Conservation (phyloP, 2,329 filamentous ascomycete genomes). For the Aaosphaeria arxii region DNA sequence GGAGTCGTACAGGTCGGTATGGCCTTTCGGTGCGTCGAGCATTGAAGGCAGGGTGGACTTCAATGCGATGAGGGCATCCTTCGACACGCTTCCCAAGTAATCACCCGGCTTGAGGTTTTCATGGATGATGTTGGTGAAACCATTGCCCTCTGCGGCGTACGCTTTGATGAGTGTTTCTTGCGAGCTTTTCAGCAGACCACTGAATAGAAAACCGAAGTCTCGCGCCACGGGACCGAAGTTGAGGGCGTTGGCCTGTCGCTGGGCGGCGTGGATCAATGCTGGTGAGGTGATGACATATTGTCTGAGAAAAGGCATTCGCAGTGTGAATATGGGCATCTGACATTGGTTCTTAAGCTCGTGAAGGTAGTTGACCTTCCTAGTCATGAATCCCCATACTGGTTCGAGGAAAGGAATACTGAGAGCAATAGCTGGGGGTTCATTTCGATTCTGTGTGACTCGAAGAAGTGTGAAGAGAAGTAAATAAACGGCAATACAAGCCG, state of each 20-base stretch:
- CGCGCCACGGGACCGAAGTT: conserved; percentile 39
- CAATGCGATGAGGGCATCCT: conserved; percentile 20
- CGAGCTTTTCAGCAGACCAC: conserved; percentile 17
- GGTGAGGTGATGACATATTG: conserved; percentile 43
- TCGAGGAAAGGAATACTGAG: not conserved
- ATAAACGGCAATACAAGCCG: no score
- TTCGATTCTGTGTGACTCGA: not conserved
- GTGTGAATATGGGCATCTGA: conserved; percentile 40
- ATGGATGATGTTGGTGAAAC: conserved; percentile 34
- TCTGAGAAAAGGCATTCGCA: conserved; percentile 41
- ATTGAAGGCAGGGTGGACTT: conserved; percentile 22
- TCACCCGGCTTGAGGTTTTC: conserved; percentile 32
- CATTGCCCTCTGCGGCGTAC: conserved; percentile 36
- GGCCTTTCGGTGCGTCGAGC: conserved; percentile 8
- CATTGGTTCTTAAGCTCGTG: not conserved
- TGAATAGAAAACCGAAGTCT: conserved; percentile 29
- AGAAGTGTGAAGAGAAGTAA: not conserved
- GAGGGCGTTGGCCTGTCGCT: conserved; percentile 37
- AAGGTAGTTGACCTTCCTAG: conserved; percentile 2
- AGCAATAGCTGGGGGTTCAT: not conserved
- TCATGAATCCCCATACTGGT: not conserved
- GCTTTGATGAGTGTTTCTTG: conserved; percentile 11
- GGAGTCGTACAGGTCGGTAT: conserved; percentile 15
- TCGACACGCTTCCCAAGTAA: conserved; percentile 36
- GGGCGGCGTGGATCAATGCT: conserved; percentile 36